Evolutionary conservation across 805 yeast species (phyloP).

Genomic region (Nakazawaea anatomiae): DNA sequence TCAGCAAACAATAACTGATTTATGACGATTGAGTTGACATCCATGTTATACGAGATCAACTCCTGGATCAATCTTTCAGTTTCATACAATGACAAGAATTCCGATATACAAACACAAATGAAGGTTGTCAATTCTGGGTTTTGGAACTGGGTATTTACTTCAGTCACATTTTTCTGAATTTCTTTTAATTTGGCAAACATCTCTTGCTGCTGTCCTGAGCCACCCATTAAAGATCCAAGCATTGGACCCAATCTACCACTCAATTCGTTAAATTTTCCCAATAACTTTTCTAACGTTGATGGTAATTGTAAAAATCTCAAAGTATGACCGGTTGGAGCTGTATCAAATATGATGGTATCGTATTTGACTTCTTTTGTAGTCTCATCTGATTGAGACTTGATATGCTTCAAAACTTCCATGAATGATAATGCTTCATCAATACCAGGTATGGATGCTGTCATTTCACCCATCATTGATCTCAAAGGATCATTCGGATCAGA

Average conservation of each 20-base stretch:
- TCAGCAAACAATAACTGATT: constrained; percentile 91
- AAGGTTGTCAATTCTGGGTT: constrained; percentile 94
- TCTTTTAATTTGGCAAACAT: constrained; percentile 75
- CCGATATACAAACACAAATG: constrained; percentile 96
- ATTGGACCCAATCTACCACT: constrained; percentile 88
- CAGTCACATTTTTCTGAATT: constrained; percentile 72
- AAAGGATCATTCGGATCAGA: constrained; percentile 60
- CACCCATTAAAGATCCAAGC: constrained; percentile 69
- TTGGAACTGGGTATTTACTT: constrained; percentile 91
- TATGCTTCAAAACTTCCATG: constrained; percentile 96
- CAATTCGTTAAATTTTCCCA: constrained; percentile 82
- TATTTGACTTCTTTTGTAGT: constrained; percentile 36
- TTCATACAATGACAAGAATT: constrained; percentile 91
- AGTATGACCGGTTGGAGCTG: constrained; percentile 99
- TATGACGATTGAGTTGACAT: constrained; percentile 92
- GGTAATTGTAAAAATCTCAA: constrained; percentile 93
- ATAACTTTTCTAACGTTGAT: constrained; percentile 79
- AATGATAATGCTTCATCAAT: constrained; percentile 97
- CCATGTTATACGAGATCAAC: constrained; percentile 89
- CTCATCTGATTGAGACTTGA: constrained; percentile 58
- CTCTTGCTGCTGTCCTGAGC: constrained; percentile 49
- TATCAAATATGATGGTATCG: constrained; percentile 91
- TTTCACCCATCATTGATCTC: constrained; percentile 74
- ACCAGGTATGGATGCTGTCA: constrained; percentile 95
- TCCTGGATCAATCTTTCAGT: constrained; percentile 98